phyloP scores from a whole-genome alignment of 2,329 filamentous ascomycete species.

The Hypoxylon sp. region DNA sequence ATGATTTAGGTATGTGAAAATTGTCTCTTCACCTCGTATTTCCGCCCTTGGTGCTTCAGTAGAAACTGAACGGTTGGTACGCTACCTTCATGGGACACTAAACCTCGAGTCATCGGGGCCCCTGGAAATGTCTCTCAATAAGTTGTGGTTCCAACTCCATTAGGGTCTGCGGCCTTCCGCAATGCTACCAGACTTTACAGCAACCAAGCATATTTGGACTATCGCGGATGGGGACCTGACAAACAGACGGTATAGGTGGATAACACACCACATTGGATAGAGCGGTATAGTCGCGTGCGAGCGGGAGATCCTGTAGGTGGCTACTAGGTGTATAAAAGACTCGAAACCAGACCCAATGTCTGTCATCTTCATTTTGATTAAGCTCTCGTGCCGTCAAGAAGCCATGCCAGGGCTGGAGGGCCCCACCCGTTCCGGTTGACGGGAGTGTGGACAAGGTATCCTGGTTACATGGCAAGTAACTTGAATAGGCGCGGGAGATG shows the following conservation, averaged over 20 bases:
- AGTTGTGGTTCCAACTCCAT: conserved; percentile 54
- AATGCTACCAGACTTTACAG: conserved; percentile 45
- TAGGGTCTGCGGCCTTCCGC: conserved; percentile 58
- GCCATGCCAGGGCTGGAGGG: conserved; percentile 40
- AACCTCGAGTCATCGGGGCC: conserved; percentile 59
- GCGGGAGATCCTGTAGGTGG: conserved; percentile 28
- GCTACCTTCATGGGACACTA: conserved; percentile 46
- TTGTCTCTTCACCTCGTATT: conserved; percentile 17
- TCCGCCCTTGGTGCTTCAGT: conserved; percentile 4
- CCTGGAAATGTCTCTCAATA: conserved; percentile 53
- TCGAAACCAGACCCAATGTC: conserved; percentile 40
- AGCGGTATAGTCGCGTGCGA: conserved; percentile 37
- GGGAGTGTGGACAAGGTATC: conserved; percentile 50
- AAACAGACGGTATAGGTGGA: conserved; percentile 54
- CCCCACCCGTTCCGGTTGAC: conserved; percentile 54
- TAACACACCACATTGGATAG: conserved; percentile 41
- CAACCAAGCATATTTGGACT: conserved; percentile 49
- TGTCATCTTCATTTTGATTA: conserved; percentile 34
- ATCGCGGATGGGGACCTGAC: conserved; percentile 50
- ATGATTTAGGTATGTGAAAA: conserved; percentile 4
- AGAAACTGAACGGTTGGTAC: conserved; percentile 36
- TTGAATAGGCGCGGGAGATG: conserved; percentile 38
- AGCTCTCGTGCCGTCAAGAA: conserved; percentile 34
- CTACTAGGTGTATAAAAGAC: conserved; percentile 31
- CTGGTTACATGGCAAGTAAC: conserved; percentile 41